Conservation (phyloP, 345 rosid species). For the Tarenaya hassleriana region DNA sequence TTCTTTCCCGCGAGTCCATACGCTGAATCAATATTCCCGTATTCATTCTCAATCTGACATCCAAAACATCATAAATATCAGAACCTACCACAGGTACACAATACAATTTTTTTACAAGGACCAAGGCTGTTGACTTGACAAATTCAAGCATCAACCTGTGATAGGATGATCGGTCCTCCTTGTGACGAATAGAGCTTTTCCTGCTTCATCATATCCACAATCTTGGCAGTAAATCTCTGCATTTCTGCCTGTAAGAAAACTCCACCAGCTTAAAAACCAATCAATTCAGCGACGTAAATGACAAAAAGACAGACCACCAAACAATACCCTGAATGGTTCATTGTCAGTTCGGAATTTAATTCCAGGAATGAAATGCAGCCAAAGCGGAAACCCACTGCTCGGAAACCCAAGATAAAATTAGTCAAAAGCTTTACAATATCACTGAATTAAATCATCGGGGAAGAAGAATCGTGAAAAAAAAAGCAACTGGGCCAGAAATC, state of each 20-base stretch:
- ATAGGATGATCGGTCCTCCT: conserved; percentile 92
- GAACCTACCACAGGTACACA: not conserved
- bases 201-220: conserved; percentile 84
- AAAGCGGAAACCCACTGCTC: conserved; percentile 85
- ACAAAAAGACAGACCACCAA: not conserved
- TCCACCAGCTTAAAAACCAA: conserved; percentile 5
- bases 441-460: not conserved
- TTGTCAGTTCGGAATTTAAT: conserved; percentile 83
- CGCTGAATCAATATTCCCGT: conserved; percentile 61
- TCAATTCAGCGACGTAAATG: not conserved
- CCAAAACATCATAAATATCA: not conserved
- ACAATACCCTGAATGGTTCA: conserved; percentile 72
- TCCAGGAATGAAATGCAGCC: conserved; percentile 87
- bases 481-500: not conserved
- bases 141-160: conserved; percentile 49
- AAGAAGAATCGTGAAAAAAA: not conserved
- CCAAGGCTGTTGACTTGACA: too few relatives aligned
- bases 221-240: conserved; percentile 81
- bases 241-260: conserved; percentile 56
- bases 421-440: not conserved
- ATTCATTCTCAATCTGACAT: conserved; percentile 91
- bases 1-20: conserved; percentile 72
- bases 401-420: not conserved
- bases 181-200: conserved; percentile 90
- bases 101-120: not conserved